Conservation (phyloP, 1,139 yeast genomes). For the Pichia inconspicua region DNA sequence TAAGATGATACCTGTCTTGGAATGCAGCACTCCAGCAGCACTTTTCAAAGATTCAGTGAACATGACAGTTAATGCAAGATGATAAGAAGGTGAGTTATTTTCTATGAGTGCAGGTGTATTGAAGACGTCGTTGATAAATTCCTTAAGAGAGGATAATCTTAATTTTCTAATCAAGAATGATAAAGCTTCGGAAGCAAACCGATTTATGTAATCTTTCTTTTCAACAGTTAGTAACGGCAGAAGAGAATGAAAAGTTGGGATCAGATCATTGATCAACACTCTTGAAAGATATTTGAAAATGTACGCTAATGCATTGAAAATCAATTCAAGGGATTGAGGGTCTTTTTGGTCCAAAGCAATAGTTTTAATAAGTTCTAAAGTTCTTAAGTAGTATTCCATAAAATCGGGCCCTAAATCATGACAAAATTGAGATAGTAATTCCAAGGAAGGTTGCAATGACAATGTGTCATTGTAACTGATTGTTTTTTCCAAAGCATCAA, state of each 20-base stretch:
- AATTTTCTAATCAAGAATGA: conserved; percentile 77
- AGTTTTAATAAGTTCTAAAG: conserved; percentile 45
- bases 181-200: conserved; percentile 87
- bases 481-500: conserved; percentile 42
- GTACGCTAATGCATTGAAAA: conserved; percentile 79
- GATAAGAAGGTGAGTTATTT: conserved; percentile 31
- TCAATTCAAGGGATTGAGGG: conserved; percentile 73
- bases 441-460: conserved; percentile 76
- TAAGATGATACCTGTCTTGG: conserved; percentile 51
- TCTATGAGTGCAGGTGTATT: conserved; percentile 14
- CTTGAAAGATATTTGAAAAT: conserved; percentile 79
- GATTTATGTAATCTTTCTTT: conserved; percentile 54
- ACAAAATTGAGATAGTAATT: conserved; percentile 73
- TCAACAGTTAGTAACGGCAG: conserved; percentile 53
- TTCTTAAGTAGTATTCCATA: conserved; percentile 52
- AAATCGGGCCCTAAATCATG: conserved; percentile 94
- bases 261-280: conserved; percentile 50
- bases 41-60: conserved; percentile 72
- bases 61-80: conserved; percentile 50
- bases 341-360: conserved; percentile 44
- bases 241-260: conserved; percentile 59
- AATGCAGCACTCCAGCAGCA: conserved; percentile 66
- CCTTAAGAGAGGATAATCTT: conserved; percentile 38
- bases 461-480: conserved; percentile 47
- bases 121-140: conserved; percentile 45